Evolutionary conservation across 306 rosid genomes (phyloP), one percentile per base, ranked within the genome.

Genomic region (Prunus mongolica): DNA sequence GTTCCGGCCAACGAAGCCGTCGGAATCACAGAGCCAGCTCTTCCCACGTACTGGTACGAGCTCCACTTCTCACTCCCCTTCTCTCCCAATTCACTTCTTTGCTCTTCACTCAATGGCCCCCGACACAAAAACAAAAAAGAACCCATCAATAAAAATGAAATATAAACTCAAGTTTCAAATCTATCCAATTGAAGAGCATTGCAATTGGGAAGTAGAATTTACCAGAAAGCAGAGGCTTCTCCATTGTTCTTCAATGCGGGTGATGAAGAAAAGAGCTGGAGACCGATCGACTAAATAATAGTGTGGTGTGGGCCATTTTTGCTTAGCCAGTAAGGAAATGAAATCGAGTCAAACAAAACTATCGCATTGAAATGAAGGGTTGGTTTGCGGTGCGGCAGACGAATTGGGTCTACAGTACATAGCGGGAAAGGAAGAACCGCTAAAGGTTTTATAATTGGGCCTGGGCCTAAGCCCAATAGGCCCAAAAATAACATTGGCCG

Each of bases 211-310:
- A 18, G 49, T 10, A 8, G 8, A 65, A 70, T 57, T 28, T 70
- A 91, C 98, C 95, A 15, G 97, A 74, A 6, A 95, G 82, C 63
- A 92, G 85, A 80, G 97, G 92, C 70, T 89, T 76, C 73, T 90
- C 97, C 97, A 92, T 92, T 44, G 56, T 18, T 3, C 71, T 44
- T 49, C 51, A 56, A 3, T 25, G 15, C 45, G 3, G 9, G 22
- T 67, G 52, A 14, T 4, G 14, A 27, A 27, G 69, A 32, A 65
- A 0, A 57, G 14, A 46, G 77, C 38, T 58, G 44, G 65, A 28
- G 51, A 69, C 30, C 22, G 67, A 2, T 18, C 28, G 55, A 65
- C 50, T 50, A 34, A 68, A 38, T 47, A 18, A 28, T 73, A 27
- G 28, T 64, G 25, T 64, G 22, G 50, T 41, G 25, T 34, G 66